These are phyloP conservation scores for Pleurotus tuoliensis DNA, from an alignment of 768 basidiomycete species.

Conservation along the genomic window DNA sequence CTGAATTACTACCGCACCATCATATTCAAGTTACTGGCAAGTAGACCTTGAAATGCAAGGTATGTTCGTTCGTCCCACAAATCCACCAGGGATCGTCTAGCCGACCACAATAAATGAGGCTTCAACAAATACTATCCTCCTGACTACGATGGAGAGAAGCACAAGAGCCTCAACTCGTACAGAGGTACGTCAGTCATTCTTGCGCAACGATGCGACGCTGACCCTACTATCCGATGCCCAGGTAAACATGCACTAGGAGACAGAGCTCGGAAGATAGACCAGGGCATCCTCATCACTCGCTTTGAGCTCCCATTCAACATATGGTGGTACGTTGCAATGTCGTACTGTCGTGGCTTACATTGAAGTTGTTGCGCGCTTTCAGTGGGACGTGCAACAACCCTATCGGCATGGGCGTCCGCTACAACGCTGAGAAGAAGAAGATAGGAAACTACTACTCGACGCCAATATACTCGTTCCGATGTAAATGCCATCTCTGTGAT, in stretches of 20 bases:
- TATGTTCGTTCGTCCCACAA: neutral
- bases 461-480: conserved; percentile 91
- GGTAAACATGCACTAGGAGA: conserved; percentile 94
- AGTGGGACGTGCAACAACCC: conserved; percentile 95
- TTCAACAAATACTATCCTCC: conserved; percentile 54
- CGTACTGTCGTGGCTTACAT: neutral
- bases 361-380: conserved; percentile 9
- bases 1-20: no score
- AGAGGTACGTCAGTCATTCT: conserved; percentile 41
- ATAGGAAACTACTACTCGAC: conserved; percentile 93
- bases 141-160: conserved; percentile 38
- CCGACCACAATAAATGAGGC: conserved; percentile 19
- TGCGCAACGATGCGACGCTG: neutral
- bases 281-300: conserved; percentile 92
- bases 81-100: neutral
- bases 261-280: conserved; percentile 91
- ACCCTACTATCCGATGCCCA: conserved; percentile 23
- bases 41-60: conserved; percentile 12
- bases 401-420: conserved; percentile 99
- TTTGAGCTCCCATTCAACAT: conserved; percentile 97
- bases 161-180: conserved; percentile 69
- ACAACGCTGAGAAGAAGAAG: conserved; percentile 99
- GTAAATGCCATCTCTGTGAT: conserved; percentile 95
- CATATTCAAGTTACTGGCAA: no score
- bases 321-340: conserved; percentile 68